A percentile compares a stretch with the other conserved stretches of the same genome.
Conservation (phyloP, 208 protist genomes). For the Leishmania aethiopica region DNA sequence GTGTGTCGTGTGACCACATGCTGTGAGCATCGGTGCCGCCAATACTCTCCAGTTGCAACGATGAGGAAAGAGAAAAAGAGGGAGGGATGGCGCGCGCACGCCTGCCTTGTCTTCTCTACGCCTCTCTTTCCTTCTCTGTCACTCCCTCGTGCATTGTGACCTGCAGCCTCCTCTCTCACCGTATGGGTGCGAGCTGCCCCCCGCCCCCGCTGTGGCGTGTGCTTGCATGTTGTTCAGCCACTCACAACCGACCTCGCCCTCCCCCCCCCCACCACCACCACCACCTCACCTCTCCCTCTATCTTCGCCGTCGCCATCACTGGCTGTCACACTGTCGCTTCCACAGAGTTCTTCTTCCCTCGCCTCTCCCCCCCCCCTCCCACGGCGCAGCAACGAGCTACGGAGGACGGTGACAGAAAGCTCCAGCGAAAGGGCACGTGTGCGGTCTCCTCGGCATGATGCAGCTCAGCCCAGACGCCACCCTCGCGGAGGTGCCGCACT, state of each 20-base stretch:
- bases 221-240: too few relatives aligned
- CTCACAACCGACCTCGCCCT: not conserved
- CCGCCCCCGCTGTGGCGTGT: too few relatives aligned
- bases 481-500: constrained; percentile 39
- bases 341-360: not conserved
- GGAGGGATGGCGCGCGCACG: too few relatives aligned
- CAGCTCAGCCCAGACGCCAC: constrained; percentile 7
- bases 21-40: too few relatives aligned
- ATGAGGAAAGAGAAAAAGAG: too few relatives aligned
- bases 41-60: not conserved
- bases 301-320: not conserved
- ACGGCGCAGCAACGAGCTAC: not conserved
- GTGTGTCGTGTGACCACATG: too few relatives aligned
- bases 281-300: not conserved
- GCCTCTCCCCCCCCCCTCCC: not conserved
- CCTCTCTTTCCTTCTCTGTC: not conserved
- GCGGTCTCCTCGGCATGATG: not conserved
- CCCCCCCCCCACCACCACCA: not conserved
- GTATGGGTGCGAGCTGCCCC: not conserved
- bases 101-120: not conserved
- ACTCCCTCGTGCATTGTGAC: not conserved
- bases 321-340: not conserved
- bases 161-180: not conserved
- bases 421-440: not conserved
- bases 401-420: not conserved